These are phyloP conservation scores for Chytriomyces sp. DNA, from an alignment of 192 early-diverging fungal species.

Conservation along the genomic window DNA sequence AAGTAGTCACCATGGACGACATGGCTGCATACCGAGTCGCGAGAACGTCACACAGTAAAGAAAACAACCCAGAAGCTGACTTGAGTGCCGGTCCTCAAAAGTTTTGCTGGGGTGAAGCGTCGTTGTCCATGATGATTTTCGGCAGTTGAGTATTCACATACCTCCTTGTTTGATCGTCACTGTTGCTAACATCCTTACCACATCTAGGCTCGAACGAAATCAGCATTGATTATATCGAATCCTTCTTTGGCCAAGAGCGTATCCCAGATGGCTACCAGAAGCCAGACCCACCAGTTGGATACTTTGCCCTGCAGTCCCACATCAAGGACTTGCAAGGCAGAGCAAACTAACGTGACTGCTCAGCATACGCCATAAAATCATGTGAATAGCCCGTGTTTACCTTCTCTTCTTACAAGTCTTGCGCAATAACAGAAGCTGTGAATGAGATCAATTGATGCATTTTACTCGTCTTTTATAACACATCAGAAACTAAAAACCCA, in stretches of 20 bases:
- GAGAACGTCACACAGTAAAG: slow-evolving; percentile 31
- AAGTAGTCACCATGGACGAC: slow-evolving; percentile 27
- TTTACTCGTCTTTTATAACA: no score
- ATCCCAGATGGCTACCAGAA: neutral
- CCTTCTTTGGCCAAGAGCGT: neutral
- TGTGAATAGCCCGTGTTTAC: no score
- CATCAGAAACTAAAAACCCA: no score
- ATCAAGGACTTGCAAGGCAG: neutral
- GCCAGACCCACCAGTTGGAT: neutral
- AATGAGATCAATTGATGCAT: no score
- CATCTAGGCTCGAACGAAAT: neutral
- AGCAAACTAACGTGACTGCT: neutral
- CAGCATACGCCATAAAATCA: no score
- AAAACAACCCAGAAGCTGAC: slow-evolving; percentile 22
- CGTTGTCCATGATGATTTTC: neutral
- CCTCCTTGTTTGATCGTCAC: neutral
- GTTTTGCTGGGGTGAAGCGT: neutral
- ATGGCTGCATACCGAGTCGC: slow-evolving; percentile 30
- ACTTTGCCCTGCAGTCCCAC: neutral
- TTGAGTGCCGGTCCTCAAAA: neutral
- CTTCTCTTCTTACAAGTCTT: no score
- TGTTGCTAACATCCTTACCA: neutral
- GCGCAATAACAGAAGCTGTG: no score
- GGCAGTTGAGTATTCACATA: neutral
- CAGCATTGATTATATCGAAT: neutral